Base-by-base conservation (phyloP, 345 rosid genomes). In the Aquilaria sinensis region DNA sequence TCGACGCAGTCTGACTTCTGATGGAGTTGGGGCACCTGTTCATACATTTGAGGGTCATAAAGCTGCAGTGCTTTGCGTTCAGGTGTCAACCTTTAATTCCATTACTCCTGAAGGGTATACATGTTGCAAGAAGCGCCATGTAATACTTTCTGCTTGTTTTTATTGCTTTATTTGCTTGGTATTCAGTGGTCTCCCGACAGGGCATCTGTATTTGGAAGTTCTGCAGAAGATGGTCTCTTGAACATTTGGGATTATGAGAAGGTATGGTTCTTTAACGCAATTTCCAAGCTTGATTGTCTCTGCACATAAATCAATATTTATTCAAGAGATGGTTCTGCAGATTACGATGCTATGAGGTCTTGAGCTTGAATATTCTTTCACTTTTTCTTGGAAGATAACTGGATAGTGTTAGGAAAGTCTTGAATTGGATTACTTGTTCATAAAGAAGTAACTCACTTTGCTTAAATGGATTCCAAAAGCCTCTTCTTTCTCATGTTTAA, bases 1-100 rank as follows among this genome's bases (percentile, higher is more conserved):
- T 68, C 96, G 99, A 31, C 78, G 99, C 61, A 88, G 82, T 60
- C 91, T 90, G 65, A 73, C 83, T 76, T 82, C 88, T 52, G 78
- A 80, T 69, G 96, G 96, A 72, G 81, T 81, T 63, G 93, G 96
- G 34, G 70, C 86, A 1, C 98, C 96, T 51, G 74, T 89, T 63
- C 63, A 81, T 67, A 92, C 68, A 68, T 92, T 92, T 78, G 96
- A 92, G 72, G 96, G 97, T 41, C 97, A 89, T 74, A 80, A 67
- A 60, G 96, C 96, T 55, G 93, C 98, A 71, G 97, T 92, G 64
- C 87, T 89, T 34, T 92, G 88, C 63, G 98, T 92, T 52, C 98
- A 92, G 97, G 98, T 85, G 66, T 55, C 32, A 48, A 57, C 41
- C 30, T 53, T 41, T 15, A 6, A 41, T 12, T 37, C 14, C 12